A percentile compares a stretch with the other conserved stretches of the same genome.
These are phyloP conservation scores for Pseudozyma sp. DNA, from an alignment of 1,284 basidiomycete genomes.

Conservation along the genomic window DNA sequence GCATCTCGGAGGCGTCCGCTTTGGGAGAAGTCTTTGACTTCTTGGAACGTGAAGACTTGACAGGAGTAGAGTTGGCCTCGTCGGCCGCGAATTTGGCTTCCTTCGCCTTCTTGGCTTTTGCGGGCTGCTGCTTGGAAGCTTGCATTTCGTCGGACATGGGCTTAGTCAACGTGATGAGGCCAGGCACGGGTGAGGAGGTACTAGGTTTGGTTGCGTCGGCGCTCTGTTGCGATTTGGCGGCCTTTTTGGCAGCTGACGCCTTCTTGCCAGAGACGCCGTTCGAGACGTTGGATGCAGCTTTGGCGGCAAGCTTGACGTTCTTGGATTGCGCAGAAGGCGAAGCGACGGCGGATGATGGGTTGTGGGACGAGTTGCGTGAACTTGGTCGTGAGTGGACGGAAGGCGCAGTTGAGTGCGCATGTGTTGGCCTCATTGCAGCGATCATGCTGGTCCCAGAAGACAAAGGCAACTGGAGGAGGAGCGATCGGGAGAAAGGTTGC, in stretches of 20 bases:
- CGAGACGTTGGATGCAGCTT: slow-evolving; percentile 30
- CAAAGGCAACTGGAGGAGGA: neutral
- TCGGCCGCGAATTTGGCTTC: slow-evolving; percentile 36
- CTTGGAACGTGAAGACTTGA: slow-evolving; percentile 35
- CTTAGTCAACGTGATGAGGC: slow-evolving; percentile 54
- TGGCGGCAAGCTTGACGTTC: slow-evolving; percentile 34
- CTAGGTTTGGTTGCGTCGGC: slow-evolving; percentile 7
- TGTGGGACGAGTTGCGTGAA: slow-evolving; percentile 46
- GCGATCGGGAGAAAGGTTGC: neutral
- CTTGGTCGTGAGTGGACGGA: slow-evolving; percentile 47
- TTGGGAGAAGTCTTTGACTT: slow-evolving; percentile 39
- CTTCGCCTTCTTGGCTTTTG: slow-evolving; percentile 42
- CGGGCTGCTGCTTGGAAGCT: slow-evolving; percentile 26
- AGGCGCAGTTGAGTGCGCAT: slow-evolving; percentile 40
- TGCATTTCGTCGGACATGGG: slow-evolving; percentile 44
- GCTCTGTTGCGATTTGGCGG: slow-evolving; percentile 28
- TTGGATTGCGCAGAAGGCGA: slow-evolving; percentile 40
- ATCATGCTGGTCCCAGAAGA: slow-evolving; percentile 39
- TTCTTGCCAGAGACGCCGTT: slow-evolving; percentile 41
- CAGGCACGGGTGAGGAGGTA: slow-evolving; percentile 30
- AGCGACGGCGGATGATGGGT: slow-evolving; percentile 24
- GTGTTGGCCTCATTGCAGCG: slow-evolving; percentile 59
- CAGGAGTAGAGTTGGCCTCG: slow-evolving; percentile 31
- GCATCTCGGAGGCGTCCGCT: slow-evolving; percentile 34
- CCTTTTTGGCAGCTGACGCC: slow-evolving; percentile 36